Percentiles rank a stretch among this genome's conserved stretches.
Conservation (phyloP, 73 alveolate genomes). For the Tetrahymena malaccensis region DNA sequence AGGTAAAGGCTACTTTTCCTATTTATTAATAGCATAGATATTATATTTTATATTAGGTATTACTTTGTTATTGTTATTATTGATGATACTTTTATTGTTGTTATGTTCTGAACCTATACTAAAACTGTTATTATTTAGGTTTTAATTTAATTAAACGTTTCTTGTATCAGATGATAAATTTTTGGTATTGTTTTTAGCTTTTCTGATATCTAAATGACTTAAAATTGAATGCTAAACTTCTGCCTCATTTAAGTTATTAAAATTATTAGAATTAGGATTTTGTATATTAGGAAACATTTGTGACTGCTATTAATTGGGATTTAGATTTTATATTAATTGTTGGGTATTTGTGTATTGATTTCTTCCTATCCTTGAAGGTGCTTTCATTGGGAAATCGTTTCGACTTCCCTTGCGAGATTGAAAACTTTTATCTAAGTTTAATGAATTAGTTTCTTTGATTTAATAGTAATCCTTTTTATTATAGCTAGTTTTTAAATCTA, state of each 20-base stretch:
- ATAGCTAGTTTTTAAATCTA: neutral
- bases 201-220: neutral
- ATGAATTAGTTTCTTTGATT: neutral
- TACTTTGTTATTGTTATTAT: neutral
- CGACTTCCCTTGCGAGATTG: neutral
- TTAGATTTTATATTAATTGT: neutral
- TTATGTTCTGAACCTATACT: neutral
- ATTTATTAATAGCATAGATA: neutral
- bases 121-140: neutral
- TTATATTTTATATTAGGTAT: neutral
- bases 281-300: neutral
- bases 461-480: neutral
- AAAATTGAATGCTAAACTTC: neutral
- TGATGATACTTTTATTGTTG: neutral
- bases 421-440: neutral
- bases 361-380: neutral
- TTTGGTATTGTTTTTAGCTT: neutral
- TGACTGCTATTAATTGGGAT: neutral
- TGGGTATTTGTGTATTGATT: neutral
- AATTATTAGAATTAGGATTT: neutral
- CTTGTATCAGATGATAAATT: neutral
- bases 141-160: neutral
- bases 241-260: neutral
- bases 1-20: neutral
- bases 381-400: neutral